A percentile compares a stretch with the other conserved stretches of the same genome.
phyloP scores from a whole-genome alignment of 768 basidiomycete species.

The Wakefieldia striispora region DNA sequence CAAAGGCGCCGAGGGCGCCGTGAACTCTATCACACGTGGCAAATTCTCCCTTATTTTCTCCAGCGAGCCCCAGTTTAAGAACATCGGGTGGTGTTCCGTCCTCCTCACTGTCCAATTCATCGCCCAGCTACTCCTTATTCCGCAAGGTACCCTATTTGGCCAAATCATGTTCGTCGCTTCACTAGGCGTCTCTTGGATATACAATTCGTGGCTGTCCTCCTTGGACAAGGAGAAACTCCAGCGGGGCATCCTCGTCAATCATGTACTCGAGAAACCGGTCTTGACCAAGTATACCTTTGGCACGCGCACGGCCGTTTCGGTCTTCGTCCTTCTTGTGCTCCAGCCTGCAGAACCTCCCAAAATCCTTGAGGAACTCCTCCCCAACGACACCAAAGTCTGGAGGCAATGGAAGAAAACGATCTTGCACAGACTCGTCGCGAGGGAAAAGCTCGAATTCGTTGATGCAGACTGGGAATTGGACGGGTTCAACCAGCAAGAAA shows the following conservation, averaged over 20 bases:
- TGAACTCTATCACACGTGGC: constrained; percentile 33
- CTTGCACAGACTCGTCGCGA: constrained; percentile 11
- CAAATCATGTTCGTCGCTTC: constrained; percentile 36
- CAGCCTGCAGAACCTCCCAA: constrained; percentile 18
- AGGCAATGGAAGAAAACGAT: constrained; percentile 24
- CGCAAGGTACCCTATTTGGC: constrained; percentile 32
- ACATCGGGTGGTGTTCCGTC: constrained; percentile 31
- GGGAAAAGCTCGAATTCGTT: constrained; percentile 24
- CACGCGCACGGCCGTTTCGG: constrained; percentile 25
- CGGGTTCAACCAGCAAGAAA: constrained; percentile 16
- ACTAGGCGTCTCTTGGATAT: constrained; percentile 34
- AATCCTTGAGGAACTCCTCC: constrained; percentile 23
- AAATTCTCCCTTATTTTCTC: constrained; percentile 28
- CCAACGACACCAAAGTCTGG: constrained; percentile 32
- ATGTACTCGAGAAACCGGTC: constrained; percentile 21
- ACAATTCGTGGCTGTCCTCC: constrained; percentile 36
- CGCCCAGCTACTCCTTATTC: constrained; percentile 34
- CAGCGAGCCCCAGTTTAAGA: constrained; percentile 25
- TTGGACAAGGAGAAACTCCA: constrained; percentile 37
- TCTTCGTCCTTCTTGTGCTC: constrained; percentile 25
- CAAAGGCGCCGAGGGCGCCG: constrained; percentile 28
- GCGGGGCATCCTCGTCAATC: constrained; percentile 21
- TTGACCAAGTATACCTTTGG: constrained; percentile 26
- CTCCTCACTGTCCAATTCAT: constrained; percentile 35
- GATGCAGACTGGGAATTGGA: constrained; percentile 21